Evolutionary conservation across 495 filamentous ascomycete species (phyloP).

Genomic region (Corynascus novoguineensis): DNA sequence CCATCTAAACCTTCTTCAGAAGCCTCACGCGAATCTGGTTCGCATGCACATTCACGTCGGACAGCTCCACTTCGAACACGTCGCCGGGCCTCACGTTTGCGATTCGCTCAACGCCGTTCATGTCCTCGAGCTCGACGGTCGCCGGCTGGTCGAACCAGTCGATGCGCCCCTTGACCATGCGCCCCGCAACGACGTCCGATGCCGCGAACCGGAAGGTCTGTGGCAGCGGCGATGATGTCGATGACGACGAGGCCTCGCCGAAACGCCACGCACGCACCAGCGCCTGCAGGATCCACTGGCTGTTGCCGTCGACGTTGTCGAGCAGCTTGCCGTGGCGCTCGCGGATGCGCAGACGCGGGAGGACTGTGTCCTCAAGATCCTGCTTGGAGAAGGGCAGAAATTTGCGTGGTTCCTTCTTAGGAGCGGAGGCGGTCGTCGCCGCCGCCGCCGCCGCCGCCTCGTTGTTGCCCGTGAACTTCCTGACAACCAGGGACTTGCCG

Average conservation of each 20-base stretch:
- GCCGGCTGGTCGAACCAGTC: conserved; percentile 39
- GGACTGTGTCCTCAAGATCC: conserved; percentile 47
- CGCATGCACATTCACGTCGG: conserved; percentile 49
- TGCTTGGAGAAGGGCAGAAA: conserved; percentile 60
- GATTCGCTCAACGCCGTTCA: conserved; percentile 29
- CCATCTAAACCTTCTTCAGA: conserved; percentile 25
- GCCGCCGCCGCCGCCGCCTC: background rate
- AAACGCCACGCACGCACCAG: conserved; percentile 73
- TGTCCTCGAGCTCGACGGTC: conserved; percentile 26
- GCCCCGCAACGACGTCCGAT: conserved; percentile 14
- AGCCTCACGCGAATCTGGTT: conserved; percentile 49
- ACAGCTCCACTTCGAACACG: conserved; percentile 56
- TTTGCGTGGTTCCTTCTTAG: background rate
- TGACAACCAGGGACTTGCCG: conserved; percentile 46
- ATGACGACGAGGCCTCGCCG: conserved; percentile 39
- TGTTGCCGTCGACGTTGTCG: conserved; percentile 29
- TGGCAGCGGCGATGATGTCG: conserved; percentile 44
- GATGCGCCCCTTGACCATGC: conserved; percentile 27
- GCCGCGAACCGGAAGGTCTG: conserved; percentile 55
- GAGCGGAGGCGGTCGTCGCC: no score
- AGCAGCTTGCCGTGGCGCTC: conserved; percentile 39
- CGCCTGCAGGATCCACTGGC: conserved; percentile 60
- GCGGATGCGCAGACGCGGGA: conserved; percentile 46
- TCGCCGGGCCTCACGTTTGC: conserved; percentile 42
- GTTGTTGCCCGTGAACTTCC: conserved; percentile 7